Percentiles rank a stretch among this genome's conserved stretches.
Evolutionary conservation across 1,139 yeast species (phyloP).

Genomic region (Taphrina populina): DNA sequence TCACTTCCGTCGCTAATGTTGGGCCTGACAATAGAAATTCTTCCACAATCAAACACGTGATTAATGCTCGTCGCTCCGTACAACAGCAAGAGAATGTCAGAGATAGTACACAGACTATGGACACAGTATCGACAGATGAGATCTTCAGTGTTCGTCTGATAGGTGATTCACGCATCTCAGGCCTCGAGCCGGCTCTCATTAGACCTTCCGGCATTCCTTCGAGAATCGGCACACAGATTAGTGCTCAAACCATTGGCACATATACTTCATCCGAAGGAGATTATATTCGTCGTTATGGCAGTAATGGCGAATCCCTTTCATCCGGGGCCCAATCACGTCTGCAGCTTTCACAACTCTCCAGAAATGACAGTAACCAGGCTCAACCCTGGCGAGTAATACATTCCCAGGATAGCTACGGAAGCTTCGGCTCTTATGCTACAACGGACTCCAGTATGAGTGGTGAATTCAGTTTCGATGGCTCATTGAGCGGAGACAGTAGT

Average conservation of each 20-base stretch:
- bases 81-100: conserved; percentile 8
- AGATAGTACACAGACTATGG: conserved; percentile 15
- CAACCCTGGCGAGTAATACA: conserved; percentile 31
- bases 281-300: conserved; percentile 25
- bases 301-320: conserved; percentile 28
- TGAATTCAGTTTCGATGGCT: conserved; percentile 26
- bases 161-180: conserved; percentile 1
- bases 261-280: conserved; percentile 28
- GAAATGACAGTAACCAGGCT: conserved; percentile 21
- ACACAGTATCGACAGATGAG: conserved; percentile 32
- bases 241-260: conserved; percentile 32
- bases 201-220: conserved; percentile 3
- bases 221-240: conserved; percentile 7
- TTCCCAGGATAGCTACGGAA: conserved; percentile 22
- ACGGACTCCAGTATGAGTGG: conserved; percentile 25
- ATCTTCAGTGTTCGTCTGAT: conserved; percentile 30
- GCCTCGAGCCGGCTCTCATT: not conserved
- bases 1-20: conserved; percentile 3
- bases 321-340: conserved; percentile 14
- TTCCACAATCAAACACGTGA: conserved; percentile 4
- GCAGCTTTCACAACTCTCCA: conserved; percentile 1
- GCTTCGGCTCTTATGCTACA: conserved; percentile 30
- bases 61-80: conserved; percentile 14
- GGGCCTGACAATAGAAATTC: not conserved
- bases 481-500: conserved; percentile 13